phyloP scores from a whole-genome alignment of 2,329 filamentous ascomycete species.

The Aspergillus brasiliensis region DNA sequence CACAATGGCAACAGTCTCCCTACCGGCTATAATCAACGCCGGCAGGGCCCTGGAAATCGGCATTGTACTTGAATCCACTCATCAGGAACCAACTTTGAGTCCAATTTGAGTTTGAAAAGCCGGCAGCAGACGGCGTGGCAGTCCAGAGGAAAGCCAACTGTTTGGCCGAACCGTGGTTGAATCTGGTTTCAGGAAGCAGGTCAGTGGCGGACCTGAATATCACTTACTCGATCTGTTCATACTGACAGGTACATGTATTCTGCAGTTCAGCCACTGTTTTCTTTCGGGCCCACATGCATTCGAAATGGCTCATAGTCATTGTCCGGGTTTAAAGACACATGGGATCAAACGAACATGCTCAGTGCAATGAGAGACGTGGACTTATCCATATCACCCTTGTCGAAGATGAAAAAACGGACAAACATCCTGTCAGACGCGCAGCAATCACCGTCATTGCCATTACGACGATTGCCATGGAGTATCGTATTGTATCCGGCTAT shows the following conservation, averaged over 20 bases:
- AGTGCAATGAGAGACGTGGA: not conserved
- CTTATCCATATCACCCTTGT: no score
- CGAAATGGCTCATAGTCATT: not conserved
- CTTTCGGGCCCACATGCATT: not conserved
- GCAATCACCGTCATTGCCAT: not conserved
- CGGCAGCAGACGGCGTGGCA: not conserved
- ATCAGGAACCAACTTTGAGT: not conserved
- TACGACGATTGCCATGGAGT: not conserved
- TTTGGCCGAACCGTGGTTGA: not conserved
- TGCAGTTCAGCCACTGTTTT: not conserved
- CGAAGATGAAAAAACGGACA: not conserved
- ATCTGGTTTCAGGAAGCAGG: not conserved
- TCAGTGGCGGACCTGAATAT: not conserved
- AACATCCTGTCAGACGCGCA: not conserved
- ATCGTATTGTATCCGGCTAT: slow-evolving; percentile 19
- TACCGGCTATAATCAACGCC: not conserved
- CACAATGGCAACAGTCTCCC: not conserved
- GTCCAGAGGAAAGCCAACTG: not conserved
- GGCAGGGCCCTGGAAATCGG: not conserved
- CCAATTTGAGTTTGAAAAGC: not conserved
- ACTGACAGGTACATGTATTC: not conserved
- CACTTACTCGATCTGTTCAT: not conserved
- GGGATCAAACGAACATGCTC: not conserved
- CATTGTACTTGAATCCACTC: not conserved
- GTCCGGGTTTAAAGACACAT: not conserved